phyloP scores from a whole-genome alignment of 495 filamentous ascomycete species.

The Cladorrhinum samala region DNA sequence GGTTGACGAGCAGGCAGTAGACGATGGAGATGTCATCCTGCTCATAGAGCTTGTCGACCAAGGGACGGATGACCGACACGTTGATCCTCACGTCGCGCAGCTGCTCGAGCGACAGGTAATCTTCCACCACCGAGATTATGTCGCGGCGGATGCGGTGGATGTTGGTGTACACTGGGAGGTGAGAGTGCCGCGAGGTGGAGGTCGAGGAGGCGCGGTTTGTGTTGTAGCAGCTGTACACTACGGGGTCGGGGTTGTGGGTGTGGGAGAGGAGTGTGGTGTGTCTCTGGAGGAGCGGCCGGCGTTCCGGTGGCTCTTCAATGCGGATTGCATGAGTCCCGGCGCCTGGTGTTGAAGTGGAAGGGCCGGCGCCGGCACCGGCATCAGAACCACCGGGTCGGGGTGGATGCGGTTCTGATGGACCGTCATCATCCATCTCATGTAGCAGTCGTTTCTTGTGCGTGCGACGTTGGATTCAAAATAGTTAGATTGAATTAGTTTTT shows the following conservation, averaged over 20 bases:
- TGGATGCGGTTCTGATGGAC: too few species aligned
- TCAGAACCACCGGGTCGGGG: too few species aligned
- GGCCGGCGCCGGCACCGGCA: too few species aligned
- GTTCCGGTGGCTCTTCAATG: slow-evolving; percentile 27
- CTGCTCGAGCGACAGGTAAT: slow-evolving; percentile 56
- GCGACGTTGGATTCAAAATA: too few species aligned
- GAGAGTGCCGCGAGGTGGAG: slow-evolving; percentile 29
- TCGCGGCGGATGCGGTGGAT: slow-evolving; percentile 49
- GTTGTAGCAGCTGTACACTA: slow-evolving; percentile 21
- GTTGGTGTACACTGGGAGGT: slow-evolving; percentile 48
- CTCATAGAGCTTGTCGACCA: slow-evolving; percentile 65
- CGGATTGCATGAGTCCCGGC: slow-evolving; percentile 13
- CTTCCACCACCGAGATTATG: slow-evolving; percentile 46
- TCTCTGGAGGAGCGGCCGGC: slow-evolving; percentile 21
- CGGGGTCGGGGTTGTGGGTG: slow-evolving; percentile 22
- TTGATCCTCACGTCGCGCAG: slow-evolving; percentile 64
- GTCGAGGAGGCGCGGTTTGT: slow-evolving; percentile 11
- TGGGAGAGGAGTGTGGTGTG: slow-evolving; percentile 22
- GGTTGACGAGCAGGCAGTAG: slow-evolving; percentile 68
- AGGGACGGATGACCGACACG: slow-evolving; percentile 58
- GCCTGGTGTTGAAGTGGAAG: background rate
- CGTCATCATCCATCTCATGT: too few species aligned
- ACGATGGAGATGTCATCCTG: slow-evolving; percentile 60
- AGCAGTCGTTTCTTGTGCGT: too few species aligned
- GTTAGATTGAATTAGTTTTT: too few species aligned